Base-by-base conservation (phyloP, 2,329 filamentous ascomycete species). In the Pseudogymnoascus sp. region DNA sequence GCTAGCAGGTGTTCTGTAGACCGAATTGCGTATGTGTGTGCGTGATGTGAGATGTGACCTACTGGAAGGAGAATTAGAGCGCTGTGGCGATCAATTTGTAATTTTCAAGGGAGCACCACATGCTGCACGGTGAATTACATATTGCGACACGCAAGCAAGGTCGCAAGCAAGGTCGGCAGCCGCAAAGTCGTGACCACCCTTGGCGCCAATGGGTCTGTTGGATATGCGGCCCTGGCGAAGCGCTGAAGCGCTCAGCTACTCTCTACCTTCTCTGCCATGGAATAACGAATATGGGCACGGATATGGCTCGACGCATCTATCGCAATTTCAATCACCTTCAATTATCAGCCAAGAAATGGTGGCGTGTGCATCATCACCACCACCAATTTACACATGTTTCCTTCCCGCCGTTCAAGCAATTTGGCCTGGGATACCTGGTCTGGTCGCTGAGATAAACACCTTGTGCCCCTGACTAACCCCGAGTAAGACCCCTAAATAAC, bases 61-160 rank as follows among this genome's bases (percentile, higher is more conserved):
- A 35, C 50, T 21, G 50, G n/a, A 56, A 33, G 4, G 2, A 46
- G 5, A 13, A 1, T 10, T 35, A 33, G 29, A 33, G 29, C 50
- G 50, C 50, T 35, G 3, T 56, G 50, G 29, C 50, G 50, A 56
- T 56, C 50, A 56, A 56, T 35, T 56, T 56, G 50, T 56, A 56
- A 56, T 56, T 56, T 56, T 33, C 50, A 19, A 15, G 29, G 50
- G 33, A 15, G 4, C 50, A 33, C 26, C 50, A 56, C 23, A 31
- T 56, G n/a, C 3, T 33, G 29, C 11, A 19, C 6, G 23, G 15
- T 19, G 15, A 10, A 33, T 35, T 56, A 29, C 17, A 19, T 21
- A 46, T 26, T 56, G 46, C 46, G 31, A 33, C 6, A 35, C 29
- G n/a, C n/a, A 33, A 33, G 29, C n/a, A 40, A 40, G 37, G 37